phyloP scores from a whole-genome alignment of 108 stramenopile species.

The Skeletonema potamos region DNA sequence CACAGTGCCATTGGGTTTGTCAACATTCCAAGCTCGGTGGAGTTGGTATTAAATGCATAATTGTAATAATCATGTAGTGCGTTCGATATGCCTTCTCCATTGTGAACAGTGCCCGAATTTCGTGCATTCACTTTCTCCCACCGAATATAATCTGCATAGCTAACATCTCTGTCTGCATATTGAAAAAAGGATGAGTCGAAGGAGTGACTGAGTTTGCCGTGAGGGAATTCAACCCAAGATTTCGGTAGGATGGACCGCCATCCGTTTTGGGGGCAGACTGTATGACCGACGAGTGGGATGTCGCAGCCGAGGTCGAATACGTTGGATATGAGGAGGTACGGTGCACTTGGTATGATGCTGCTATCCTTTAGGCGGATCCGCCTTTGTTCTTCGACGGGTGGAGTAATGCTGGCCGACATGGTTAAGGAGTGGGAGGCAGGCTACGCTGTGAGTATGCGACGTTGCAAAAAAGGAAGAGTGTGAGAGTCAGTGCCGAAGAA shows the following conservation, averaged over 20 bases:
- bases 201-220: slow-evolving; percentile 41
- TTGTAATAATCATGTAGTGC: slow-evolving; percentile 26
- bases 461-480: too few relatives aligned
- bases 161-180: slow-evolving; percentile 15
- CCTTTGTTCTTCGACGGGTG: slow-evolving; percentile 36
- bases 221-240: slow-evolving; percentile 22
- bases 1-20: slow-evolving; percentile 24
- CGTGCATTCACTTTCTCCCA: not conserved
- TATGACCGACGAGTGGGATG: not conserved
- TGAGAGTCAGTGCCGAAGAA: not conserved
- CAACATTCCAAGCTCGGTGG: slow-evolving; percentile 36
- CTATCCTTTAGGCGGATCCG: slow-evolving; percentile 25
- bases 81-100: not conserved
- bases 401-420: slow-evolving; percentile 11
- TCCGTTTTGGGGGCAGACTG: slow-evolving; percentile 10
- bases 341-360: slow-evolving; percentile 28
- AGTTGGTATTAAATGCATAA: slow-evolving; percentile 38
- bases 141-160: slow-evolving; percentile 11
- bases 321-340: slow-evolving; percentile 41
- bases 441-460: too few relatives aligned
- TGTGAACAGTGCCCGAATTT: not conserved
- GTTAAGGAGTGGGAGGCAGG: not conserved
- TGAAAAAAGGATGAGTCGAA: slow-evolving; percentile 13
- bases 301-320: slow-evolving; percentile 23
- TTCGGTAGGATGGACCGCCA: slow-evolving; percentile 11